Base-by-base conservation (phyloP, 306 rosid species). In the Abrus precatorius region DNA sequence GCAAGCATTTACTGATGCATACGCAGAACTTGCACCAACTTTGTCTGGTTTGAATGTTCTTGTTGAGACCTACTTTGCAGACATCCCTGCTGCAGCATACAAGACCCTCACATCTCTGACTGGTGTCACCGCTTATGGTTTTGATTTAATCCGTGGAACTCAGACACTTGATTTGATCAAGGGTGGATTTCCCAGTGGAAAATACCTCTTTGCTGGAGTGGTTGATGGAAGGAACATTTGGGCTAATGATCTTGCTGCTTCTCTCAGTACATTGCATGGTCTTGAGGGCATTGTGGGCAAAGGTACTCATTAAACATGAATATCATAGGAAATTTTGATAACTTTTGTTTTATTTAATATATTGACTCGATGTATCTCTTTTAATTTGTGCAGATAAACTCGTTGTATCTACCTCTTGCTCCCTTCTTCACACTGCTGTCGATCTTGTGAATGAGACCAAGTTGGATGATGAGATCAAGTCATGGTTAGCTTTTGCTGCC, bases 191-290 rank as follows among this genome's bases (percentile, higher is more conserved):
- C 98, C 98, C 29, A 82, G 88, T 64, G 92, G 86, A 20, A 94
- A 90, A 78, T 88, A 76, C 86, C 93, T 94, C 81, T 94, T 90
- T 85, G 98, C 97, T 77, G 98, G 98, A 53, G 84, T 93, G 40
- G 98, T 93, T 81, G 98, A 93, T 90, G 98, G 98, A 83, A 92
- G 98, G 87, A 93, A 92, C 88, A 94, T 94, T 61, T 94, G 98
- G 98, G 98, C 98, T 45, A 94, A 92, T 57, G 96, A 94, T 75
- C 96, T 92, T 56, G 77, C 88, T 79, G 78, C 91, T 73, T 92
- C 98, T 56, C 86, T 92, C 69, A 44, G 72, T 30, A 91, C 90
- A 71, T 76, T 94, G 69, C 29, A 83, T 41, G 32, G 76, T 75
- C 94, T 94, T 27, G 94, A 86, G 80, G 84, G 91, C 80, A 74